Percentiles rank a stretch among this genome's conserved stretches.
phyloP scores from a whole-genome alignment of 108 stramenopile genomes.

The Fragilaria radians region DNA sequence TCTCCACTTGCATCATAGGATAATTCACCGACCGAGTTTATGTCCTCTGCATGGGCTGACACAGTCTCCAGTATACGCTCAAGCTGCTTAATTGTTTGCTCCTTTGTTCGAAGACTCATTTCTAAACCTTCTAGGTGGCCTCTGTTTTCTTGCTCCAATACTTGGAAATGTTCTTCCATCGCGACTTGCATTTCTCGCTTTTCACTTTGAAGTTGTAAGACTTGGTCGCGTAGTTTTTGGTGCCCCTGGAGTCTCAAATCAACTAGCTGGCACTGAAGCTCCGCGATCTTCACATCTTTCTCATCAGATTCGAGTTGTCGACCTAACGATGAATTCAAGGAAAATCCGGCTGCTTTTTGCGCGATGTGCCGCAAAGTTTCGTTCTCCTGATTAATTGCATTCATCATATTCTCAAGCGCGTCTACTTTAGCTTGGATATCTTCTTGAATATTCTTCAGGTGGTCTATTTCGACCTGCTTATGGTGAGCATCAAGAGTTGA shows the following conservation, averaged over 20 bases:
- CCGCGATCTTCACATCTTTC: not conserved
- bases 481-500: not conserved
- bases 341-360: not conserved
- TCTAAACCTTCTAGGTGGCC: not conserved
- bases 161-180: not conserved
- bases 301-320: not conserved
- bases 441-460: not conserved
- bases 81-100: not conserved
- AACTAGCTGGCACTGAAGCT: not conserved
- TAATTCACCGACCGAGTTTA: too few relatives aligned
- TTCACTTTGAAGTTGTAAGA: not conserved
- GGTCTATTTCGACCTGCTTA: conserved; percentile 1
- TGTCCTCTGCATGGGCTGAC: not conserved
- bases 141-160: not conserved
- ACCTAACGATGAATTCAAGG: not conserved
- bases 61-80: not conserved
- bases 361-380: not conserved
- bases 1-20: not conserved
- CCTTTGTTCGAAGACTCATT: not conserved
- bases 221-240: not conserved
- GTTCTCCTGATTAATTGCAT: conserved; percentile 5
- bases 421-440: not conserved
- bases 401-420: conserved; percentile 2
- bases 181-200: not conserved
- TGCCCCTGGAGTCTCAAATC: not conserved